Evolutionary conservation across 176 grass and related monocot genomes (phyloP), one percentile per base, ranked within the genome.

Genomic region (Musa acuminata): DNA sequence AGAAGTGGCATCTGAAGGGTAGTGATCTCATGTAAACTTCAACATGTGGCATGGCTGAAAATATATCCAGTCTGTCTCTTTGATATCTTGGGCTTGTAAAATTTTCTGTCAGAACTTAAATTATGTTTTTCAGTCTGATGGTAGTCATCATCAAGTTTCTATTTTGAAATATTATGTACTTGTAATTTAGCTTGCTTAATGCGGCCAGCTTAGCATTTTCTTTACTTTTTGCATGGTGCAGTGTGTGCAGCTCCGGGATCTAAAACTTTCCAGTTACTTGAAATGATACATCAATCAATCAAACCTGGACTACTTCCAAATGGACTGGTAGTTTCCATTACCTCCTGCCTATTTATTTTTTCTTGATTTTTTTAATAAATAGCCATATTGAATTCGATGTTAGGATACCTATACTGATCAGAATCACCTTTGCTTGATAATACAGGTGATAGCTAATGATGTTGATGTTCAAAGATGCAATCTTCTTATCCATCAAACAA

Each of bases 241-340:
- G 94, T 98, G 94, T 98, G 94, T 83, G 94, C 94, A 14, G 94
- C 94, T 71, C 94, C 94, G 76, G 94, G 94, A 80, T 98, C 94
- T 62, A 98, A 98, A 84, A 98, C 94, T 78, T 98, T 98, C 69
- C 94, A 98, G 82, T 87, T 98, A 78, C 94, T 98, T 84, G 94
- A 98, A 85, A 98, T 93, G 81, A 93, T 98, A 74, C 95, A 93
- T 70, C 86, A 90, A 72, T 89, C 82, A 82, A 85, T 74, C 26
- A 83, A 89, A 65, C 82, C 86, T 78, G 90, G 95, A 81, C 17
- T 87, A 74, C 90, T 98, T 77, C 95, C 95, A 69, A 83, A 84
- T 72, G 95, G 90, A 52, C 79, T 91, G 88, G 90, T 93, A 65
- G 43, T 73, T 85, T 78, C 81, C 22, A 8, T 14, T 80, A 19